These are phyloP conservation scores for Beauveria scarabaeidicola DNA, from an alignment of 2,329 filamentous ascomycete species.

Conservation along the genomic window DNA sequence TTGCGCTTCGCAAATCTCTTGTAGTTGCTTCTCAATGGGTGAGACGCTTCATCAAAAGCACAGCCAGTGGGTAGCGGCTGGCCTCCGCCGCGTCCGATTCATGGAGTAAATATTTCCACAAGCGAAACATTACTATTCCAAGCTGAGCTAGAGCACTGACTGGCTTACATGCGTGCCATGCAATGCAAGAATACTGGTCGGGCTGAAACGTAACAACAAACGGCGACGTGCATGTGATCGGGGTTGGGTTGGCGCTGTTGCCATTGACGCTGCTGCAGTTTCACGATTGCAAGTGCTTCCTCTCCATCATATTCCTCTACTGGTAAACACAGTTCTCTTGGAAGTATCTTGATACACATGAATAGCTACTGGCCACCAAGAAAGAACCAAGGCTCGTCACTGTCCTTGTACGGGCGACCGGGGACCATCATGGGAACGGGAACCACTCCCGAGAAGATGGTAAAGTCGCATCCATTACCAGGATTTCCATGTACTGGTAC, in stretches of 20 bases:
- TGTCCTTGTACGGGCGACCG: constrained; percentile 37
- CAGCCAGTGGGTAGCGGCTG: not conserved
- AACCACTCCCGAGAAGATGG: constrained; percentile 44
- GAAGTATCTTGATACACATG: not conserved
- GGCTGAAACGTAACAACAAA: constrained; percentile 7
- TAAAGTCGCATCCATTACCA: constrained; percentile 12
- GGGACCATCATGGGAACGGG: constrained; percentile 59
- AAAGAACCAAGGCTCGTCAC: constrained; percentile 36
- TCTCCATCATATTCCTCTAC: not conserved
- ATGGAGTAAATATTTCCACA: not conserved
- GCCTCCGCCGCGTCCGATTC: not conserved
- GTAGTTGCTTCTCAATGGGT: not conserved
- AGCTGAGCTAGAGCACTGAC: not conserved
- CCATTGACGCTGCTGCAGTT: not conserved
- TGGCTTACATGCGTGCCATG: not conserved
- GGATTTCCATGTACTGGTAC: constrained; percentile 33
- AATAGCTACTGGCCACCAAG: constrained; percentile 5
- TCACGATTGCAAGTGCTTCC: not conserved
- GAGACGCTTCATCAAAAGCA: not conserved
- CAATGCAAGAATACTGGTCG: constrained; percentile 7
- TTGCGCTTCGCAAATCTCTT: not conserved
- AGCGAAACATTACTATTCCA: constrained; percentile 4
- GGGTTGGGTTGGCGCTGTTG: not conserved
- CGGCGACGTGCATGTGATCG: not conserved
- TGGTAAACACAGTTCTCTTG: not conserved